Percentiles rank a stretch among this genome's conserved stretches.
Conservation (phyloP, 441 rosid genomes). For the Rhodomyrtus psidioides region DNA sequence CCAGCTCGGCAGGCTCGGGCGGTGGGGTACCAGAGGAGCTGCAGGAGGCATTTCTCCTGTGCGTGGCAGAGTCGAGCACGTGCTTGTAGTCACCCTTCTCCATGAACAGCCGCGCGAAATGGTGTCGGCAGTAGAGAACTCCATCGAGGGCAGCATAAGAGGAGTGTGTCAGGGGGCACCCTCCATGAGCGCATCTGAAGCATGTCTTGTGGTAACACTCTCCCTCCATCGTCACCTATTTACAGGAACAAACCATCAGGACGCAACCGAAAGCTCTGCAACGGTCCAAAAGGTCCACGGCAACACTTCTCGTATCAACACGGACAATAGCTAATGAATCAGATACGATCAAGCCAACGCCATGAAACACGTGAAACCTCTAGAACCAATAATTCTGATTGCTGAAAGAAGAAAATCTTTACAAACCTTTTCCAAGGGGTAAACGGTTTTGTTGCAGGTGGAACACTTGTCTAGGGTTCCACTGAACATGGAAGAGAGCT, state of each 20-base stretch:
- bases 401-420: background rate
- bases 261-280: background rate
- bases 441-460: slow-evolving; percentile 78
- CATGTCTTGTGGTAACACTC: slow-evolving; percentile 93
- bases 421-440: slow-evolving; percentile 88
- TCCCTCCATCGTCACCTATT: slow-evolving; percentile 85
- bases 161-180: slow-evolving; percentile 88
- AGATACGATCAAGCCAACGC: background rate
- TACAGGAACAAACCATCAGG: background rate
- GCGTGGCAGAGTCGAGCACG: slow-evolving; percentile 67
- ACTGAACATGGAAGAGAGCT: slow-evolving; percentile 72
- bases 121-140: slow-evolving; percentile 91
- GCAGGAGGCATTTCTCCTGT: slow-evolving; percentile 49
- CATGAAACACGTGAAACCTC: background rate
- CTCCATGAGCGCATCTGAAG: slow-evolving; percentile 95
- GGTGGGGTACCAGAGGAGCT: slow-evolving; percentile 36
- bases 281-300: background rate
- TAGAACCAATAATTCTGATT: background rate
- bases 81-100: slow-evolving; percentile 92
- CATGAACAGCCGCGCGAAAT: slow-evolving; percentile 87
- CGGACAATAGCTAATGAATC: background rate
- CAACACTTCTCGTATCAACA: background rate
- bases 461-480: slow-evolving; percentile 99
- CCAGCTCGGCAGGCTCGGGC: slow-evolving; percentile 29
- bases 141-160: slow-evolving; percentile 86